These are phyloP conservation scores for Magnolia officinalis DNA, from an alignment of 164 flowering plant genomes.

Conservation along the genomic window DNA sequence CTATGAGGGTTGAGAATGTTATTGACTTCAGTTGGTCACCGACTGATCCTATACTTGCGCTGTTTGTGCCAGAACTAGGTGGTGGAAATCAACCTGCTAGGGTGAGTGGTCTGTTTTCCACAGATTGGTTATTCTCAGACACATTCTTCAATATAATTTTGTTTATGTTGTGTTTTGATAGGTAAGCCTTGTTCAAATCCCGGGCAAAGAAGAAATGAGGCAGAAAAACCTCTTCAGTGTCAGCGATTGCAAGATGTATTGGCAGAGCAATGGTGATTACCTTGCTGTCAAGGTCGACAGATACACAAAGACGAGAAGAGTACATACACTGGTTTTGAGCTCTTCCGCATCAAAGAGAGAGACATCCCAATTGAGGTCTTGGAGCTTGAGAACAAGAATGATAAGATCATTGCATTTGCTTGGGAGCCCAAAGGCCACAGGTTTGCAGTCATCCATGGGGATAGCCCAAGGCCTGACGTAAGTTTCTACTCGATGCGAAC, in stretches of 20 bases:
- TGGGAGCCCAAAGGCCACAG: slow-evolving; percentile 99
- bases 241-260: slow-evolving; percentile 94
- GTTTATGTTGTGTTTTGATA: slow-evolving; percentile 6
- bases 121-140: not conserved
- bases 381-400: slow-evolving; percentile 98
- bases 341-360: slow-evolving; percentile 83
- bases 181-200: slow-evolving; percentile 93
- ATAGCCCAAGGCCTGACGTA: slow-evolving; percentile 76
- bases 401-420: slow-evolving; percentile 94
- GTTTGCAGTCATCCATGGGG: slow-evolving; percentile 95
- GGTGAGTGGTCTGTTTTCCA: slow-evolving; percentile 35
- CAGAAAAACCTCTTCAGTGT: slow-evolving; percentile 98
- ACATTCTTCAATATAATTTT: not conserved
- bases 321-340: slow-evolving; percentile 94
- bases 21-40: slow-evolving; percentile 95
- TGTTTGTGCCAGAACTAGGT: slow-evolving; percentile 94
- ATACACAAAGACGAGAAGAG: slow-evolving; percentile 88
- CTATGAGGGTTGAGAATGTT: slow-evolving; percentile 87
- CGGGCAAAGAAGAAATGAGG: slow-evolving; percentile 80
- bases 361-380: slow-evolving; percentile 96
- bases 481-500: slow-evolving; percentile 61
- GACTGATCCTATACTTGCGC: slow-evolving; percentile 72
- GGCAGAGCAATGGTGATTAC: slow-evolving; percentile 99
- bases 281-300: slow-evolving; percentile 96
- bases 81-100: slow-evolving; percentile 99